A percentile compares a stretch with the other conserved stretches of the same genome.
Evolutionary conservation across 1,284 basidiomycete genomes (phyloP).

Genomic region (Singerocomus rubriflavus): DNA sequence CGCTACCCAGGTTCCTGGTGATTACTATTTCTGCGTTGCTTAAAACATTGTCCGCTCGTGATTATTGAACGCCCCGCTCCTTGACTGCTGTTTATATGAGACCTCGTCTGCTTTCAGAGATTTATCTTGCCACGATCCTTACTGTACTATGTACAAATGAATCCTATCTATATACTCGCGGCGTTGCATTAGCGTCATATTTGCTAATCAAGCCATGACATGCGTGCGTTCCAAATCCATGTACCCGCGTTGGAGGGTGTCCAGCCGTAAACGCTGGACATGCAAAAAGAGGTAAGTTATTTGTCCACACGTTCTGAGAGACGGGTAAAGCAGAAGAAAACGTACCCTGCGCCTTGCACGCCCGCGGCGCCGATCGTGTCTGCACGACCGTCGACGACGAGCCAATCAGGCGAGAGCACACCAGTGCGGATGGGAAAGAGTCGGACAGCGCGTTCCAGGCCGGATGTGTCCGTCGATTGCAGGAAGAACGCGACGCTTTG

Average conservation of each 20-base stretch:
- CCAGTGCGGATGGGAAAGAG: constrained; percentile 83
- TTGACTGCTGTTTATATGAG: constrained; percentile 20
- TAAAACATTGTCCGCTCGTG: constrained; percentile 10
- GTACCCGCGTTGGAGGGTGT: constrained; percentile 20
- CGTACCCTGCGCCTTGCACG: constrained; percentile 71
- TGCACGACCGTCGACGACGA: constrained; percentile 51
- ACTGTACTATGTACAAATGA: constrained; percentile 29
- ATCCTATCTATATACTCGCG: constrained; percentile 25
- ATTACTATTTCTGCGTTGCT: constrained; percentile 12
- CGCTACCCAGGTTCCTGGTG: constrained; percentile 15
- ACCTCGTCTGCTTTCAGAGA: constrained; percentile 6
- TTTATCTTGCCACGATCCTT: constrained; percentile 31
- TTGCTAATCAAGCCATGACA: constrained; percentile 48
- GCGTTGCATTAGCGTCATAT: constrained; percentile 22
- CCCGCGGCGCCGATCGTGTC: constrained; percentile 65
- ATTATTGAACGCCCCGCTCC: constrained; percentile 9
- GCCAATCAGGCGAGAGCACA: constrained; percentile 71
- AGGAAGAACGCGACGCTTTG: constrained; percentile 53
- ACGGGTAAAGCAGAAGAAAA: neutral
- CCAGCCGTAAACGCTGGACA: constrained; percentile 45
- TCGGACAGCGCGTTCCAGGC: constrained; percentile 62
- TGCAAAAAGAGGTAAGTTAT: neutral
- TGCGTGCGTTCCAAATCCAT: constrained; percentile 55
- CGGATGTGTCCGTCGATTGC: constrained; percentile 50
- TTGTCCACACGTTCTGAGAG: too few species aligned